phyloP scores from a whole-genome alignment of 805 yeast species.

The Torulaspora quercuum region DNA sequence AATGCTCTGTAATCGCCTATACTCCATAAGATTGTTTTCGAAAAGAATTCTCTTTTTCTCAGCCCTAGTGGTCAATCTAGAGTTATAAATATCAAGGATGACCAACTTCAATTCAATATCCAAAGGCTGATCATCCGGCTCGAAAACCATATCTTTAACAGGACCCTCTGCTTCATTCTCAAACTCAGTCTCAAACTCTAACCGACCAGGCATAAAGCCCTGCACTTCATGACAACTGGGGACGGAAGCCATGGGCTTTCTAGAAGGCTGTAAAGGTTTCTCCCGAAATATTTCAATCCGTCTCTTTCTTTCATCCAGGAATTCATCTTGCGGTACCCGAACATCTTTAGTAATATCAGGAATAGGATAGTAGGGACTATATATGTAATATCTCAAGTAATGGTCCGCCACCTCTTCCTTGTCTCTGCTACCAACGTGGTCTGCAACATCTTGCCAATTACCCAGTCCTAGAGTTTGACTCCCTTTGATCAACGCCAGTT shows the following conservation, averaged over 20 bases:
- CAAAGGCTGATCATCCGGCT: constrained; percentile 82
- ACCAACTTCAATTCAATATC: constrained; percentile 89
- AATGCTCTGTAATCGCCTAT: constrained; percentile 69
- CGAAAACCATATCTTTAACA: constrained; percentile 93
- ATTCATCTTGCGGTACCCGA: constrained; percentile 61
- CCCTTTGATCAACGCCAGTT: constrained; percentile 80
- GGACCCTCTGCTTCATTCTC: constrained; percentile 96
- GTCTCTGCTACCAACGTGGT: constrained; percentile 87
- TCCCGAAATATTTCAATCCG: constrained; percentile 72
- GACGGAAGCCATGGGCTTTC: constrained; percentile 85
- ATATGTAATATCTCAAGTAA: constrained; percentile 66
- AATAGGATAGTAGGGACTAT: constrained; percentile 74
- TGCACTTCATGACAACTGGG: constrained; percentile 97
- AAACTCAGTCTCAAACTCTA: constrained; percentile 93
- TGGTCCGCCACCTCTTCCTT: constrained; percentile 90
- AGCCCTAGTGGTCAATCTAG: constrained; percentile 84
- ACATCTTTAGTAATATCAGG: constrained; percentile 81
- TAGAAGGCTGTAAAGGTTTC: constrained; percentile 77
- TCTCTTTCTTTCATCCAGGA: constrained; percentile 60
- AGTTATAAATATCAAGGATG: constrained; percentile 82
- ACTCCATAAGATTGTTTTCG: constrained; percentile 75
- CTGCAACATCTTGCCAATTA: constrained; percentile 97
- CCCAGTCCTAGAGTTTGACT: constrained; percentile 90
- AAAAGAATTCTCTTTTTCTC: constrained; percentile 84
- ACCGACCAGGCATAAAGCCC: constrained; percentile 97